These are phyloP conservation scores for Paecilomyces sp. DNA, from an alignment of 2,329 filamentous ascomycete species.

Conservation along the genomic window DNA sequence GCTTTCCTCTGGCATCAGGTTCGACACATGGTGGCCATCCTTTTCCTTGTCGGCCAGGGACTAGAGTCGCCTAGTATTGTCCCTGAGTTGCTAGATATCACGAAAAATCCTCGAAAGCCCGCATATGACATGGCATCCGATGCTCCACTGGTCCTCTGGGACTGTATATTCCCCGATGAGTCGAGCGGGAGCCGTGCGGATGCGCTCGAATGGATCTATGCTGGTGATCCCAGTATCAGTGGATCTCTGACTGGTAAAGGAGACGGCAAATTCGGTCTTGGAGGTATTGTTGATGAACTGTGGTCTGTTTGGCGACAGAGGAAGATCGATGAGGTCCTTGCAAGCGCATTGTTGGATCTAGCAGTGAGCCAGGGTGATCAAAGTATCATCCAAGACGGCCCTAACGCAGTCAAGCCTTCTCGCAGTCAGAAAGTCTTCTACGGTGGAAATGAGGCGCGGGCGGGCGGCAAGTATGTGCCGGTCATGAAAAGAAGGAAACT, in stretches of 20 bases:
- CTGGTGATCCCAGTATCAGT: slow-evolving; percentile 55
- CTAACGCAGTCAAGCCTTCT: slow-evolving; percentile 17
- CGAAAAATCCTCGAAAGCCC: slow-evolving; percentile 66
- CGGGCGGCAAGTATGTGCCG: slow-evolving; percentile 52
- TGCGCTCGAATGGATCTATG: slow-evolving; percentile 68
- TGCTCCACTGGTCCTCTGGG: slow-evolving; percentile 86
- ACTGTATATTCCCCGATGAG: slow-evolving; percentile 73
- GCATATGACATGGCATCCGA: slow-evolving; percentile 88
- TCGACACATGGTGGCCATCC: slow-evolving; percentile 79
- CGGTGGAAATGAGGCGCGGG: slow-evolving; percentile 47
- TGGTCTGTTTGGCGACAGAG: slow-evolving; percentile 78
- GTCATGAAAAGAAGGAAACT: slow-evolving; percentile 50
- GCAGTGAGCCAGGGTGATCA: slow-evolving; percentile 39
- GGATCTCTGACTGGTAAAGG: slow-evolving; percentile 37
- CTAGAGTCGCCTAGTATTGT: slow-evolving; percentile 71
- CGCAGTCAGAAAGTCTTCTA: slow-evolving; percentile 50
- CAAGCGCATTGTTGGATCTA: slow-evolving; percentile 64
- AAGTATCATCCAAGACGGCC: slow-evolving; percentile 17
- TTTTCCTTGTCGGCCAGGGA: slow-evolving; percentile 90
- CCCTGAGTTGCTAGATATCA: slow-evolving; percentile 65
- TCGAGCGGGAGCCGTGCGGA: slow-evolving; percentile 47
- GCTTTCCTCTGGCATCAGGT: slow-evolving; percentile 99
- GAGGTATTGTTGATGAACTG: slow-evolving; percentile 63
- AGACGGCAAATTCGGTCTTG: slow-evolving; percentile 55
- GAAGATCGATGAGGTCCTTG: slow-evolving; percentile 86